Percentiles rank a stretch among this genome's conserved stretches.
These are phyloP conservation scores for Pyrenopolyporus hunteri DNA, from an alignment of 495 filamentous ascomycete species.

Conservation along the genomic window DNA sequence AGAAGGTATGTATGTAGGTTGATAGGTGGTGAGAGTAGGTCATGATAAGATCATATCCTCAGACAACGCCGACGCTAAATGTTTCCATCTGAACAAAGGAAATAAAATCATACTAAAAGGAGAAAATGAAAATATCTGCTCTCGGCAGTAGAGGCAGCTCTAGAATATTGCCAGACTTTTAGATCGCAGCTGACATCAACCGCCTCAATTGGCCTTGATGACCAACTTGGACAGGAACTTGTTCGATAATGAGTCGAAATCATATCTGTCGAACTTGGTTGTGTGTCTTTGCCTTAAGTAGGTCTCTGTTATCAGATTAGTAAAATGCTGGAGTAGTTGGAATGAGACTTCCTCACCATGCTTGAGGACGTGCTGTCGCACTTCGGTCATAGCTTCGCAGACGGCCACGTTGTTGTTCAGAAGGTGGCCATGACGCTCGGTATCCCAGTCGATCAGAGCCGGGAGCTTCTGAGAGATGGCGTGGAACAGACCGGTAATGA, in stretches of 20 bases:
- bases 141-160: conserved; percentile 5
- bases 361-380: conserved; percentile 83
- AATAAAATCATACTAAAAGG: conserved; percentile 13
- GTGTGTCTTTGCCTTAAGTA: conserved; percentile 61
- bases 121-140: conserved; percentile 15
- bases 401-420: conserved; percentile 87
- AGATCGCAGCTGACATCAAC: neutral
- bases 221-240: conserved; percentile 94
- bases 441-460: conserved; percentile 89
- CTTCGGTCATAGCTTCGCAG: conserved; percentile 93
- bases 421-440: conserved; percentile 81
- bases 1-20: conserved; percentile 36
- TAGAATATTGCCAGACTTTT: conserved; percentile 6
- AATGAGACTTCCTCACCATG: conserved; percentile 69
- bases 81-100: conserved; percentile 43
- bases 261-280: conserved; percentile 80
- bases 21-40: conserved; percentile 35
- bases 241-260: conserved; percentile 93
- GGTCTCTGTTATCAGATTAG: conserved; percentile 50
- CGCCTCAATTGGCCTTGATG: conserved; percentile 80
- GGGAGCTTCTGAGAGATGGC: conserved; percentile 95
- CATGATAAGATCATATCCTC: conserved; percentile 44
- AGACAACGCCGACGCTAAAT: conserved; percentile 44
- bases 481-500: conserved; percentile 92
- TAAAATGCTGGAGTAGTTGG: neutral